phyloP scores from a whole-genome alignment of 169 alveolate species.

The Eimeria zaria region DNA sequence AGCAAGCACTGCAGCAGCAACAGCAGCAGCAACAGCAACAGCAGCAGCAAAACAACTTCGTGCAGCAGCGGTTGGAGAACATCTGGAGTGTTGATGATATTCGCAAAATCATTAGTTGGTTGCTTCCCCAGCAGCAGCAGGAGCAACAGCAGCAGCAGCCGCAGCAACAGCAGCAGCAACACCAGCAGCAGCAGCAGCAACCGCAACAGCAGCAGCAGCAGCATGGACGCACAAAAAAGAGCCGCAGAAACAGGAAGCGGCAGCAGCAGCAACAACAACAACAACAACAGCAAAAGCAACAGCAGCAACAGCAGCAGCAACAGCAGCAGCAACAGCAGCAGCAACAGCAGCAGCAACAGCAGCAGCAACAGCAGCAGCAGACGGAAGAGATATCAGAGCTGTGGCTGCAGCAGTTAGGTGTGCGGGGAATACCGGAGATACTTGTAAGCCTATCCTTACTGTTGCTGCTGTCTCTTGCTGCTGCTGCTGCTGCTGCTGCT shows the following conservation, averaged over 20 bases:
- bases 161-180: not conserved
- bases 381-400: not conserved
- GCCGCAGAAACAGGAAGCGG: too few relatives aligned
- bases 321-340: not conserved
- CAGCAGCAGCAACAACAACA: too few relatives aligned
- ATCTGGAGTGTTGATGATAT: slow-evolving; percentile 9
- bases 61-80: not conserved
- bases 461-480: not conserved
- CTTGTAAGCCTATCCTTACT: not conserved
- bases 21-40: slow-evolving; percentile 12
- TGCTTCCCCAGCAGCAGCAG: slow-evolving; percentile 47
- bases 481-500: not conserved
- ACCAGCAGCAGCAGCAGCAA: too few relatives aligned
- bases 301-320: slow-evolving; percentile 11
- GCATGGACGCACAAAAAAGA: too few relatives aligned
- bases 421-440: not conserved
- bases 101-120: not conserved
- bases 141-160: not conserved
- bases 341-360: slow-evolving; percentile 39
- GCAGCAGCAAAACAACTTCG: not conserved
- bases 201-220: too few relatives aligned
- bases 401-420: slow-evolving; percentile 9
- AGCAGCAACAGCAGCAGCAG: slow-evolving; percentile 25
- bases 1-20: slow-evolving; percentile 34
- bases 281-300: not conserved